Base-by-base conservation (phyloP, 2,329 filamentous ascomycete genomes). In the Nigrospora sphaerica region DNA sequence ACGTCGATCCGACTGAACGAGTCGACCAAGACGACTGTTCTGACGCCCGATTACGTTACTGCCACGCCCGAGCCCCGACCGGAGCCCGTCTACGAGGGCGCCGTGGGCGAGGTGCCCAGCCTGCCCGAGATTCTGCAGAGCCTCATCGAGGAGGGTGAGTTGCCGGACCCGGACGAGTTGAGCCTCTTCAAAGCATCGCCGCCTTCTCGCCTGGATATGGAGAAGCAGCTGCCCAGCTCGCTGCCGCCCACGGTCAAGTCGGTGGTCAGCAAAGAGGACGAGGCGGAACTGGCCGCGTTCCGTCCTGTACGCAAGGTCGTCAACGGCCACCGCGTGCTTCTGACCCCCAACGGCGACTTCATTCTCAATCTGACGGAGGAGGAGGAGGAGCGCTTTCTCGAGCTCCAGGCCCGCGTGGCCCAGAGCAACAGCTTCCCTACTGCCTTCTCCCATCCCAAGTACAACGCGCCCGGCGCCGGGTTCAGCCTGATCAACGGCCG, bases 271-370 rank as follows among this genome's bases (percentile, higher is more conserved):
- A 69, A 73, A 38, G 72, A 80, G 39, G 81, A 85, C 50, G 73
- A 81, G 31, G 67, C 71, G 13, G 62, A 69, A 3, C 69, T 85
- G 7, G 68, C 74, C n/a, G 68, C 72, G 2, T 81, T 80, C 41
- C 71, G 74, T 49, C 69, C 79, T 12, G 78, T 85, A 10, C 77
- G 74, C 49, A 85, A 84, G 61, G 65, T 81, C 35, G 70, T 81
- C 2, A 81, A 85, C 50, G 81, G 80, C 46, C 75, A 77, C 61
- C 76, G 84, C 23, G 81, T 86, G 52, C 75, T 91, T 54, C 79
- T 91, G 44, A 90, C 86, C 0, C 85, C 86, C 0, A 82, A 85
- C 50, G 86, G 87, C 12, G 83, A 88, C 51, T 87, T 85, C 59
- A 72, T 92, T n/a, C 81, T 84, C 52, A 84, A 86, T 48, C 66